Conservation (phyloP, 1,284 basidiomycete species). For the Heliocybe sulcata region DNA sequence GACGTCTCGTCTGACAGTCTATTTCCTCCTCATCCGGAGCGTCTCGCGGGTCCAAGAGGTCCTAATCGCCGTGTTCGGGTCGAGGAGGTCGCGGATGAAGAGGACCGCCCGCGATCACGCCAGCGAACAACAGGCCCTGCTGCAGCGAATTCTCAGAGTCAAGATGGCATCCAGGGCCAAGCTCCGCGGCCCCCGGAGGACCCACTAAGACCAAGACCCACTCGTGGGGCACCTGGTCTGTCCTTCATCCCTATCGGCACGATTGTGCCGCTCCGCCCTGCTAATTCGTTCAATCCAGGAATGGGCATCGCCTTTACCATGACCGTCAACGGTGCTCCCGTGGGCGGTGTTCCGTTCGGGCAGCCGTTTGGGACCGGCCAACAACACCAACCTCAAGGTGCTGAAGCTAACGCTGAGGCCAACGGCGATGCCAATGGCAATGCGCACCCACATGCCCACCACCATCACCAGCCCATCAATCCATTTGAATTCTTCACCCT, state of each 20-base stretch:
- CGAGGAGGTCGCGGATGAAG: conserved; percentile 9
- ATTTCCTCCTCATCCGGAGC: not conserved
- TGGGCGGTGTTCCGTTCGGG: not conserved
- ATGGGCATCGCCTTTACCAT: conserved; percentile 1
- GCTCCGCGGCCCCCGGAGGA: too few relatives aligned
- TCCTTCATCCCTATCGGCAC: conserved; percentile 1
- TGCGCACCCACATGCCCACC: not conserved
- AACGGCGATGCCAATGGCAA: not conserved
- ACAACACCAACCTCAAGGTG: not conserved
- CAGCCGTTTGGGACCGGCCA: not conserved
- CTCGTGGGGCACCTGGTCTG: not conserved
- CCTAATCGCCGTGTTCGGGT: conserved; percentile 7
- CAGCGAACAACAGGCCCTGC: conserved; percentile 2
- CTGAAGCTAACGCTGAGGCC: not conserved
- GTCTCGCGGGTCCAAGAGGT: not conserved
- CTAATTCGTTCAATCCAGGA: conserved; percentile 1
- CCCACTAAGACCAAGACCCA: not conserved
- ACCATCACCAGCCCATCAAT: not conserved
- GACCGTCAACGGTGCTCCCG: not conserved
- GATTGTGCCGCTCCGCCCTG: not conserved
- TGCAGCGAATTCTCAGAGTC: conserved; percentile 3
- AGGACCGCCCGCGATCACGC: conserved; percentile 2
- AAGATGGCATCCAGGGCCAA: conserved; percentile 4
- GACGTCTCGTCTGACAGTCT: conserved; percentile 12
- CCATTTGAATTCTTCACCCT: not conserved